These are phyloP conservation scores for Cryptococcus maquisensis DNA, from an alignment of 1,284 basidiomycete genomes.

Conservation along the genomic window DNA sequence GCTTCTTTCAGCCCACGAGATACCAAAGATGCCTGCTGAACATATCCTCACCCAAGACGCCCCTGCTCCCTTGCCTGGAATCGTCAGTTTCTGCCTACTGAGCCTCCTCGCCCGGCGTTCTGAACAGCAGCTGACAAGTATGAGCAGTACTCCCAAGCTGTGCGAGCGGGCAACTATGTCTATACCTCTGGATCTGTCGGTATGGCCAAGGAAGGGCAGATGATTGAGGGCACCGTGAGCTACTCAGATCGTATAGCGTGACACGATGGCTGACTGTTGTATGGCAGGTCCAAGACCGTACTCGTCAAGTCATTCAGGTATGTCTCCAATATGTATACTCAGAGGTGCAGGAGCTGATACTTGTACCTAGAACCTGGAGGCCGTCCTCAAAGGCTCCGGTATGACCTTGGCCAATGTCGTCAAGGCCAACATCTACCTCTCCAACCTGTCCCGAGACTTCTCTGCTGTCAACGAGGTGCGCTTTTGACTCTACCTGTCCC, in stretches of 20 bases:
- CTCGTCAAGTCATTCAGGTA: conserved; percentile 38
- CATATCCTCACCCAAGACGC: conserved; percentile 34
- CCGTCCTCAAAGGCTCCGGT: conserved; percentile 32
- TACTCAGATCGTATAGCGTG: neutral
- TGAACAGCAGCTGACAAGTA: neutral
- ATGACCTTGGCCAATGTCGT: conserved; percentile 36
- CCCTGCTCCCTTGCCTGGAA: conserved; percentile 37
- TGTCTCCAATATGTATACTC: neutral
- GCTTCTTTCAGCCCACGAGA: neutral
- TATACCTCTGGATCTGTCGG: conserved; percentile 42
- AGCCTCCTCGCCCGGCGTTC: neutral
- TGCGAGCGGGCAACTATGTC: conserved; percentile 38
- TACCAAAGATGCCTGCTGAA: conserved; percentile 28
- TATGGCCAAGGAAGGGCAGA: conserved; percentile 39
- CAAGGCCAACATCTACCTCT: conserved; percentile 45
- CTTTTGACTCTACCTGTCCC: neutral
- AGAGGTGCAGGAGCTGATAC: neutral
- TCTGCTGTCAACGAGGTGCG: conserved; percentile 37
- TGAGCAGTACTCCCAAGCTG: conserved; percentile 42
- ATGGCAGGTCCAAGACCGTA: conserved; percentile 33
- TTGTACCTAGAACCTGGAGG: conserved; percentile 30
- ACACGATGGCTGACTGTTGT: neutral
- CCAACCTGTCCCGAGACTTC: conserved; percentile 39
- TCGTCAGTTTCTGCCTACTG: conserved; percentile 21
- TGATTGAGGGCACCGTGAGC: conserved; percentile 40